Base-by-base conservation (phyloP, 2,329 filamentous ascomycete species). In the Drechslerella coelobrocha region DNA sequence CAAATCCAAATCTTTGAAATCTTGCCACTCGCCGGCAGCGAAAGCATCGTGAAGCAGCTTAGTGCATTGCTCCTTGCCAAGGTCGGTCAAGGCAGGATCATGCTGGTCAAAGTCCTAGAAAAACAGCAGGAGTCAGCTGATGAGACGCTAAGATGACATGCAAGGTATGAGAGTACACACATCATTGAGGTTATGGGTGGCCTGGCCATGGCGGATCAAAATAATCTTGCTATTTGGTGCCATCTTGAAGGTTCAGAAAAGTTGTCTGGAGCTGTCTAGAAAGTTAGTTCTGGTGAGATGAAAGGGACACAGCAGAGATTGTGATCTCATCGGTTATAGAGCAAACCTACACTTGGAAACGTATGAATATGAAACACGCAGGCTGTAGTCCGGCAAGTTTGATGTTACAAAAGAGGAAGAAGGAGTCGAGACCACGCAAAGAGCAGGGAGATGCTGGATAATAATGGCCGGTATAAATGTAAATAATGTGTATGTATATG, bases 191-290 rank as follows among this genome's bases (percentile, higher is more conserved):
- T 71, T 71, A 21, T 71, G 66, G 1, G 66, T 71, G 8, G 66
- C 66, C 31, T 71, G 45, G 21, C 66, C 66, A 50, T 71, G 66
- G 29, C 66, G 66, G 59, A 71, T 71, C 48, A 71, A 17, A 8
- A 71, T 59, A 14, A 71, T 53, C 24, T 71, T 71, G 10, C 53
- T 71, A 19, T 71, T 31, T 2, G 66, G 66, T 7, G 66, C 66
- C 66, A 71, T 71, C 7, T 52, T 19, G 24, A 8, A 31, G 23
- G 26, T n/a, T n/a, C n/a, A n/a, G n/a, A n/a, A n/a, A n/a, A n/a
- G 8, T 9, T 24, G 31, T 14, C 21, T 8, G 48, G 31, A n/a
- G 23, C 6, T 23, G 2, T 17, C 9, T 12, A 24, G 43, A 39
- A 50, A 23, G 5, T 50, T 47, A 57, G 54, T 10, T 14, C 12